Conservation (phyloP, 1,284 basidiomycete genomes). For the Wallemia mellicola region DNA sequence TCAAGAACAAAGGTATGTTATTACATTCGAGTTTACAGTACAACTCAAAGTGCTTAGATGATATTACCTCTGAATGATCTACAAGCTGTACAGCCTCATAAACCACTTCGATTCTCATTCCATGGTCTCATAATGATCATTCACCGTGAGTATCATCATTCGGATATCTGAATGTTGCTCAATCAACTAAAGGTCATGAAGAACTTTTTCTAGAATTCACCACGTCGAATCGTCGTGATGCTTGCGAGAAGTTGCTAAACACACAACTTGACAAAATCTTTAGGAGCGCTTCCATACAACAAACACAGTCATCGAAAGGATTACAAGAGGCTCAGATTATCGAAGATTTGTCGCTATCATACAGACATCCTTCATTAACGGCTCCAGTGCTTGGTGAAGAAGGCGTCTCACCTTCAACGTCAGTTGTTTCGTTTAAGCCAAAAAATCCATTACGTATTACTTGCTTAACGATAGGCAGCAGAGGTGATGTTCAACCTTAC, state of each 20-base stretch:
- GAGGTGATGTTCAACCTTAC: constrained; percentile 22
- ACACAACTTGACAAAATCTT: constrained; percentile 44
- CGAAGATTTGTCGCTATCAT: background rate
- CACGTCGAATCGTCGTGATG: constrained; percentile 40
- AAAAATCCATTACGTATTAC: background rate
- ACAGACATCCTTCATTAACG: background rate
- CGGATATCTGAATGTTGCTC: background rate
- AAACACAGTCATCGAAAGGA: constrained; percentile 2
- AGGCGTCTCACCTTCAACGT: background rate
- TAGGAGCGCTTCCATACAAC: constrained; percentile 17
- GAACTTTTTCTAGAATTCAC: constrained; percentile 87
- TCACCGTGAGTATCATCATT: constrained; percentile 15
- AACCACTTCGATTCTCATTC: constrained; percentile 62
- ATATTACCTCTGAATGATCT: constrained; percentile 69
- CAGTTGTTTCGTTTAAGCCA: background rate
- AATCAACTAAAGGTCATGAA: constrained; percentile 36
- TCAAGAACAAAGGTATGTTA: constrained; percentile 39
- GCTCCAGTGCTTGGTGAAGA: background rate
- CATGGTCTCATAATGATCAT: constrained; percentile 67
- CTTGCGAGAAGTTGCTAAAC: constrained; percentile 43
- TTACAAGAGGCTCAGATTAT: background rate
- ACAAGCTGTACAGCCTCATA: constrained; percentile 48
- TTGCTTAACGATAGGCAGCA: background rate
- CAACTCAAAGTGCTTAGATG: constrained; percentile 29
- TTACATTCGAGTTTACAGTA: constrained; percentile 2